Evolutionary conservation across 2,329 filamentous ascomycete genomes (phyloP), one percentile per base, ranked within the genome.

Genomic region (Aspergillus sp.): DNA sequence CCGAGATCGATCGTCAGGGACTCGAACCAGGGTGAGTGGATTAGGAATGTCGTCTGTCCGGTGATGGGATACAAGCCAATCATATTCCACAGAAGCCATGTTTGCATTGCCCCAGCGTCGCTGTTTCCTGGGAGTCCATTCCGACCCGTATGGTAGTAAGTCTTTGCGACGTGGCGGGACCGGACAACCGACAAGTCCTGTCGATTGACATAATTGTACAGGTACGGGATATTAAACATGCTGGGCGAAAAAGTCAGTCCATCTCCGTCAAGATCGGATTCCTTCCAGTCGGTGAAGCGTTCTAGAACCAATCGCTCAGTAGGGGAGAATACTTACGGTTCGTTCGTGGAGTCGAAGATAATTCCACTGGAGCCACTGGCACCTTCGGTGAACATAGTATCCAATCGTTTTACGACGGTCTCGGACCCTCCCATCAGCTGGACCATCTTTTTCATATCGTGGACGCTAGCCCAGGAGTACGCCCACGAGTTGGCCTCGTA

Each of bases 21-120:
- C 1, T 74, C 73, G 68, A 88, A 87, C 85, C 85, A 89, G 0
- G 87, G 87, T 6, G 84, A 85, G 3, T 83, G 84, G 55, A 90
- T 79, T 16, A 90, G 77, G 70, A 90, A 90, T 1, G 85, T 88
- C 0, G 86, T 86, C 76, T 90, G 87, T 0, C 86, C 87, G 0
- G 87, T 88, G 62, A 90, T 77, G 1, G 87, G 88, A 64, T 89
- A 90, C 29, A 90, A 74, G 2, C 87, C 87, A 42, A 90, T 81
- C 82, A 89, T 88, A 63, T 84, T 85, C 85, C 88, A 90, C 9
- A 89, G 73, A 2, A 89, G 73, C 84, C 87, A 90, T 7, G 83
- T 86, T 69, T 91, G 87, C 87, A 91, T 90, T 14, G 88, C 86
- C 6, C 89, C 89, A 1, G 87, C 87, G 70, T 91, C 89, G 49